Percentiles rank a stretch among this genome's conserved stretches.
These are phyloP conservation scores for Batkoa obscura DNA, from an alignment of 371 early-diverging fungal genomes.

Conservation along the genomic window DNA sequence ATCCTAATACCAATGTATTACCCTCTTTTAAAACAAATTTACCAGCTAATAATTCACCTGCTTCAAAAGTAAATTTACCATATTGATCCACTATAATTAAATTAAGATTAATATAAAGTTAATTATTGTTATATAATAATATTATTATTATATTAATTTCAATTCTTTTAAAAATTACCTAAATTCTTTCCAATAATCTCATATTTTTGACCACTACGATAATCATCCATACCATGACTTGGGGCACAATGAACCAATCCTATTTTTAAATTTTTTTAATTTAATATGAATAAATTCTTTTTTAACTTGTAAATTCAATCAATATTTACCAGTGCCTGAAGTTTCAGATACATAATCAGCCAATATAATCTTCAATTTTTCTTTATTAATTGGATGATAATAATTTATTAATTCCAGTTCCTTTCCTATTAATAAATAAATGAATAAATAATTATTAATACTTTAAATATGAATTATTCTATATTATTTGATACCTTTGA, in stretches of 20 bases:
- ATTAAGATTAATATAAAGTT: no score
- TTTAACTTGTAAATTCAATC: no score
- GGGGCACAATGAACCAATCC: conserved; percentile 88
- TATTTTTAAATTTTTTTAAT: conserved; percentile 3
- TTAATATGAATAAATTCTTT: background rate
- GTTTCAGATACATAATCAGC: conserved; percentile 64
- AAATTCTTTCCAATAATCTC: conserved; percentile 37
- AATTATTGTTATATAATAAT: no score
- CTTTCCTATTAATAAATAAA: conserved; percentile 10
- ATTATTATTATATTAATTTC: no score
- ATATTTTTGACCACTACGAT: conserved; percentile 39
- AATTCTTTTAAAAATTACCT: conserved; percentile 11
- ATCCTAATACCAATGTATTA: conserved; percentile 30
- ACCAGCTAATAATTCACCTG: conserved; percentile 36
- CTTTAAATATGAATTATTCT: no score
- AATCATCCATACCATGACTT: conserved; percentile 91
- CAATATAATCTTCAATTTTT: conserved; percentile 25
- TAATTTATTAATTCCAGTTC: conserved; percentile 46
- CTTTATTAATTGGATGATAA: conserved; percentile 36
- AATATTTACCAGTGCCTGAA: conserved; percentile 51
- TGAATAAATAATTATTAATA: background rate
- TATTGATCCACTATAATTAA: conserved; percentile 43
- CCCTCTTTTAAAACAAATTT: conserved; percentile 41
- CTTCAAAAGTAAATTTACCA: conserved; percentile 57
- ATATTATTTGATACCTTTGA: no score